Percentiles rank a stretch among this genome's conserved stretches.
Conservation (phyloP, 495 filamentous ascomycete genomes). For the Tuber indicum region DNA sequence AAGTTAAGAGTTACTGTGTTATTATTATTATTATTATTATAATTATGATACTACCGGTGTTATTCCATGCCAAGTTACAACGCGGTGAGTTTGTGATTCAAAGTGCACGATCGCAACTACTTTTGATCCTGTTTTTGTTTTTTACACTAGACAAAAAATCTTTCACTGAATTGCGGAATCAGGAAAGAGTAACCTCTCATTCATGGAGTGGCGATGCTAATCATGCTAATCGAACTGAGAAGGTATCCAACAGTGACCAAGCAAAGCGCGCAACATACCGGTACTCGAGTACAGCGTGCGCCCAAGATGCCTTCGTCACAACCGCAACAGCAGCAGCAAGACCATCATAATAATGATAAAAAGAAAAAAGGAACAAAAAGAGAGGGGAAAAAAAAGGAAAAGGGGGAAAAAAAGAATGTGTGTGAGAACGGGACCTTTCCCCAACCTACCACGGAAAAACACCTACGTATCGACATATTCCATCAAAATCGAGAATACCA, state of each 20-base stretch:
- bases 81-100: not conserved
- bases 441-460: slow-evolving; percentile 19
- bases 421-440: not conserved
- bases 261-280: not conserved
- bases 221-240: not conserved
- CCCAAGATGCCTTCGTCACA: slow-evolving; percentile 2
- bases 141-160: not conserved
- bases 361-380: not conserved
- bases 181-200: not conserved
- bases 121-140: not conserved
- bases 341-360: not conserved
- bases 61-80: not conserved
- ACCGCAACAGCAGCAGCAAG: not conserved
- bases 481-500: slow-evolving; percentile 19
- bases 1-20: not conserved
- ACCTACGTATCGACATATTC: slow-evolving; percentile 28
- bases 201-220: not conserved
- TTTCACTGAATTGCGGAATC: not conserved
- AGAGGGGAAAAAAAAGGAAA: not conserved
- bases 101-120: not conserved
- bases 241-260: not conserved
- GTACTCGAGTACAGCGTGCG: not conserved
- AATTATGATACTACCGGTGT: not conserved
- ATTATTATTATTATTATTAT: not conserved
- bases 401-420: not conserved